Evolutionary conservation across 2,329 filamentous ascomycete genomes (phyloP), one percentile per base, ranked within the genome.

Genomic region (Fusarium hainanense): DNA sequence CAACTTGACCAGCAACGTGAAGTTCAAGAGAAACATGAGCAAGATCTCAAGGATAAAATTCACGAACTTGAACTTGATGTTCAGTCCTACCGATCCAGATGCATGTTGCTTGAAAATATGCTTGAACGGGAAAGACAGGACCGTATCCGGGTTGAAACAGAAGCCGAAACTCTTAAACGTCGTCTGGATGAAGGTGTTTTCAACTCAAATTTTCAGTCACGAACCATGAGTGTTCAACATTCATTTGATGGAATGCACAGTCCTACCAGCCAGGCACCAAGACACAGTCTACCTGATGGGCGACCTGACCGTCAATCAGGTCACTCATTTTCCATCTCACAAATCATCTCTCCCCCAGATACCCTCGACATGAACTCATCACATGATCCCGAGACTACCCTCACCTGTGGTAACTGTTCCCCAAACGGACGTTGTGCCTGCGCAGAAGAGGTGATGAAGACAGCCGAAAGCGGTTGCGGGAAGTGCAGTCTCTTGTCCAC

Each of bases 21-120:
- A 42, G 83, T 83, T 18, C 82, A 88, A 49, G 85, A 89, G 10
- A 85, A 88, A 67, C 81, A 83, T 47, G 87, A 90, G 69, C 80
- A 84, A 56, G 89, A 88, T 7, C 74, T 89, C 61, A 84, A 84
- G 71, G 85, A 87, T n/a, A 85, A 86, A 63, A 85, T 90, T 27
- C 82, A 81, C 44, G 80, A 81, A 48, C 83, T 94, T 6, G 90
- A 92, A 71, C 81, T 86, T 34, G 89, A 93, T 70, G 81, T 93
- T 6, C 88, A 92, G 74, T 87, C 89, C 20, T 89, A 90, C 70
- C 87, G 85, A 40, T 86, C 84, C 28, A 85, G 87, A 66, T 92
- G 89, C 77, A 82, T 87, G 71, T 82, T 85, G 27, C 79, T 93
- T 25, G 89, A 93, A 78, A 87, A 85, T 63, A 85, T 90, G 77